Evolutionary conservation across 192 early-diverging fungal species (phyloP), one percentile per base, ranked within the genome.

Genomic region (Linnemannia zychae): DNA sequence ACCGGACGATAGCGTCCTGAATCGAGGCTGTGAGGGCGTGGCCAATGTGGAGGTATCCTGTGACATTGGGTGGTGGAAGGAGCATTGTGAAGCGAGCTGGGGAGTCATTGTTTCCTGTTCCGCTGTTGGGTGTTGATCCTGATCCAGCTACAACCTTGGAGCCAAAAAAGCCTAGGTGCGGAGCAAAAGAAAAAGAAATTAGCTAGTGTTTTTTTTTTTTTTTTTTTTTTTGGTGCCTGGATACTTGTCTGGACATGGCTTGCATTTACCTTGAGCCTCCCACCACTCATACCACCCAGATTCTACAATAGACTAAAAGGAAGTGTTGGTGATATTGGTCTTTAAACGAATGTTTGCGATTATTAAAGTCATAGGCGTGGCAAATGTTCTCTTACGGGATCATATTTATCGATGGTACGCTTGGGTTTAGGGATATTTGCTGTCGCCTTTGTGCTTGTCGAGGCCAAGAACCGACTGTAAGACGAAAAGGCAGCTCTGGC

Each of bases 281-380:
- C 98, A 99, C 96, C 97, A 99, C 36, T 93, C 92, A 75, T 99
- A 99, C 98, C 97, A 98, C 17, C 95, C 96, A 70, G 93, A 86
- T 78, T 99, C 98, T 12, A 99, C 96, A 3, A 88, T 37, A 18
- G 75, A 75, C 89, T 90, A 37, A 3, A 82, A 18, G n/a, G 53
- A 12, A 53, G 20, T 37, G 12, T 63, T 63, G 31, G 53, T 66
- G 53, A 31, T 0, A 22, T 28, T 46, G 9, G 36, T 17, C 37
- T 66, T 46, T 15, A 4, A 12, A 34, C 17, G 4, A 70, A 47
- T 50, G 7, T n/a, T 40, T 18, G 15, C 34, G 34, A n/a, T 16
- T n/a, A 15, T 65, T 17, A 7, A 36, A 34, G 16, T 12, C n/a
- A 0, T n/a, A 3, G n/a, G 16, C 28, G 20, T 22, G 22, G 33